Base-by-base conservation (phyloP, 179 eudicot genomes). In the Heliamphora pulchella region DNA sequence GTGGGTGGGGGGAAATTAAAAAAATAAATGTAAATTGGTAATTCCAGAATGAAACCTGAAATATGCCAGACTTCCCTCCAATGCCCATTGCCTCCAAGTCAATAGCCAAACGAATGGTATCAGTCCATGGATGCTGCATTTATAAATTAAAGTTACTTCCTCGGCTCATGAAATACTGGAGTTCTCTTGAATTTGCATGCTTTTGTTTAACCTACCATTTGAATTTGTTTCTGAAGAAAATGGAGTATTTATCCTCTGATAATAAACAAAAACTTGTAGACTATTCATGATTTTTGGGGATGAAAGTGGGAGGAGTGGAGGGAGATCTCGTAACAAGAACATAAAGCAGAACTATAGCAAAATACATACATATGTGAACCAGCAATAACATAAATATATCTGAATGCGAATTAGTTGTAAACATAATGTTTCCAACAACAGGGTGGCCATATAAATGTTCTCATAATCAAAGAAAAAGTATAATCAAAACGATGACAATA, bases 11-110 rank as follows among this genome's bases (percentile, higher is more conserved):
- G 51, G 4, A 1, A 46, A 48, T 1, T 6, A 51, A n/a, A n/a
- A 44, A 55, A 3, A 20, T 58, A 39, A 5, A 71, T 46, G 20
- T 17, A 77, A 11, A 17, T 22, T 10, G 18, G 58, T 8, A 39
- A 69, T 15, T 14, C 65, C n/a, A 64, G 79, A 81, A 44, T 31
- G 58, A 59, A n/a, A 93, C 99, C 99, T 96, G 99, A 88, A 96
- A 96, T 83, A 94, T 88, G 84, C 84, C 76, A 79, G 98, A 91
- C 80, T 88, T 89, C 64, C 99, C 98, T 81, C 99, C 99, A 80
- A 88, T 80, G 64, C 99, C 99, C 97, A 96, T 93, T 76, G 99
- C 96, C 86, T 96, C 99, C 86, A 96, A 86, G 87, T 96, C 97
- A 84, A 96, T 83, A 79, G 98, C 99, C 87, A 94, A 75, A 79